A percentile compares a stretch with the other conserved stretches of the same genome.
Conservation (phyloP, 78 protist genomes). For the Emiliania huxleyi region DNA sequence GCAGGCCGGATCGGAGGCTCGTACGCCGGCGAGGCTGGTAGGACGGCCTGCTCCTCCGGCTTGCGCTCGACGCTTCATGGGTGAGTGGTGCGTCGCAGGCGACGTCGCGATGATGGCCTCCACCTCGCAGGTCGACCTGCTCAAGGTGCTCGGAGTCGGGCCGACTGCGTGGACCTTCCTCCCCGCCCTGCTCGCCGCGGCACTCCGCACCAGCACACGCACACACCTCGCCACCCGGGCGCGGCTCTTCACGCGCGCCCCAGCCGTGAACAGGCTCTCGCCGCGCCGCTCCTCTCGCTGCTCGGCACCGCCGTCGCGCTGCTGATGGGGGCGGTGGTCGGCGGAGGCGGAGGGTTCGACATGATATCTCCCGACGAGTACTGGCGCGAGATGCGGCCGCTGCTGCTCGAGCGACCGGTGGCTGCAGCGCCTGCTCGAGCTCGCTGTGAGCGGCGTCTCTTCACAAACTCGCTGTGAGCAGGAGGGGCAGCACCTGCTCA, state of each 20-base stretch:
- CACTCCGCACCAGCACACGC: no score
- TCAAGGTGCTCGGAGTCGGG: not conserved
- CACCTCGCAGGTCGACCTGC: not conserved
- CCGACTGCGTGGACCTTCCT: not conserved
- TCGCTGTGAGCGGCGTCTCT: no score
- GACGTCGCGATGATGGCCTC: no score
- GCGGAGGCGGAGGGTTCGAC: not conserved
- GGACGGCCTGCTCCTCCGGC: no score
- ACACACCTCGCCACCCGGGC: no score
- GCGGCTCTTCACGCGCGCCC: no score
- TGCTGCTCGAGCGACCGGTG: not conserved
- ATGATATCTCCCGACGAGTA: not conserved
- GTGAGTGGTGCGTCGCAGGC: no score
- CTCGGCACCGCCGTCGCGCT: not conserved
- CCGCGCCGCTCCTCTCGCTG: not conserved
- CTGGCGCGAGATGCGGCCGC: not conserved
- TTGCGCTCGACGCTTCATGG: no score
- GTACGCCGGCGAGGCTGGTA: not conserved
- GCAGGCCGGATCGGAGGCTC: constrained; percentile 25
- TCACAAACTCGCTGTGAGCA: no score
- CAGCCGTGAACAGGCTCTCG: no score
- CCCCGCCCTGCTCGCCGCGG: not conserved
- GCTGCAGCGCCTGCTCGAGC: not conserved
- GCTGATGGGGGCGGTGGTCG: not conserved
- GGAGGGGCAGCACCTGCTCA: not conserved